These are phyloP conservation scores for Wickerhamomyces alni DNA, from an alignment of 805 yeast species.

Conservation along the genomic window DNA sequence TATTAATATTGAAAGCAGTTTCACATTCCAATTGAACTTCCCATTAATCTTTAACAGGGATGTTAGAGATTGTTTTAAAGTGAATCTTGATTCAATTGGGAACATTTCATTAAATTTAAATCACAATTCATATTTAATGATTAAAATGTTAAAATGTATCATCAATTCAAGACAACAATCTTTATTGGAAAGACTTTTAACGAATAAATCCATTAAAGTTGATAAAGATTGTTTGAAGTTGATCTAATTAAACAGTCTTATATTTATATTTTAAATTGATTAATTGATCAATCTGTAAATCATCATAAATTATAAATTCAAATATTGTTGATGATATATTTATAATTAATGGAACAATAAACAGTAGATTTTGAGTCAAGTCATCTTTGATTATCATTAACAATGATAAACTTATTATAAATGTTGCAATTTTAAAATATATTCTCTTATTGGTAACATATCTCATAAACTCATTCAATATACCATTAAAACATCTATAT, in stretches of 20 bases:
- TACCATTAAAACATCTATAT: background rate
- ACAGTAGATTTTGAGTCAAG: background rate
- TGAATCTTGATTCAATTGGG: background rate
- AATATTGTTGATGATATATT: conserved; percentile 12
- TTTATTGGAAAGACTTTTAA: background rate
- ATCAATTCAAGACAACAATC: background rate
- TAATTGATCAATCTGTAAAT: conserved; percentile 20
- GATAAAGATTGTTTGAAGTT: background rate
- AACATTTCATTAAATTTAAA: background rate
- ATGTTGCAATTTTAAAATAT: background rate
- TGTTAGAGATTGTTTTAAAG: background rate
- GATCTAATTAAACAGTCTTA: conserved; percentile 20
- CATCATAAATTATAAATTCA: no score
- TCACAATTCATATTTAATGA: background rate
- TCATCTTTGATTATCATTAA: background rate
- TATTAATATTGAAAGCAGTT: background rate
- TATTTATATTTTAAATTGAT: conserved; percentile 25
- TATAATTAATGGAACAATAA: conserved; percentile 10
- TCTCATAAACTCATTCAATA: no score
- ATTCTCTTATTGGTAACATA: background rate
- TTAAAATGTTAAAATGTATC: background rate
- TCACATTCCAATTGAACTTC: background rate
- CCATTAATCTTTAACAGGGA: background rate
- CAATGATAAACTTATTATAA: background rate
- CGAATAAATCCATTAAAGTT: no score